A percentile compares a stretch with the other conserved stretches of the same genome.
These are phyloP conservation scores for Russula vinacea DNA, from an alignment of 768 basidiomycete genomes.

Conservation along the genomic window DNA sequence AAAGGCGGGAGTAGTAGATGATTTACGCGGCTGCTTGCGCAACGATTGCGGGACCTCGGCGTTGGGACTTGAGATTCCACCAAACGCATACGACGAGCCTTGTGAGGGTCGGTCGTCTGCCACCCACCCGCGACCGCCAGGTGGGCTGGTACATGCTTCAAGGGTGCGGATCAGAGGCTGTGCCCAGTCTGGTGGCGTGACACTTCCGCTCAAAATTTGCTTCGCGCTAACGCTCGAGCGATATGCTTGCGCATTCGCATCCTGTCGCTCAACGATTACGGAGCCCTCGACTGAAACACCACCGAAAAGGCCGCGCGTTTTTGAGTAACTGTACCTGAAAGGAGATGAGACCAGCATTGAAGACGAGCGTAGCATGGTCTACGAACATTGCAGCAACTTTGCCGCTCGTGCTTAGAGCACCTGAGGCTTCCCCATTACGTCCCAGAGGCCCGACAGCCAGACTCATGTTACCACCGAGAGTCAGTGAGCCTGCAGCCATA, in stretches of 20 bases:
- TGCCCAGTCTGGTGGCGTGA: constrained; percentile 80
- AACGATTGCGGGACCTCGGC: constrained; percentile 31
- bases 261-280: constrained; percentile 89
- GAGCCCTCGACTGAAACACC: constrained; percentile 87
- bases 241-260: constrained; percentile 87
- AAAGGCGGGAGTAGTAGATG: constrained; percentile 43
- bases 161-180: constrained; percentile 69
- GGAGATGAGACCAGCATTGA: constrained; percentile 11
- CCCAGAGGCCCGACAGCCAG: constrained; percentile 89
- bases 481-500: constrained; percentile 91
- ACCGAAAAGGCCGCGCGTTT: constrained; percentile 91
- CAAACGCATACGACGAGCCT: constrained; percentile 53
- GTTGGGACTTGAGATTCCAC: constrained; percentile 46
- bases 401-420: constrained; percentile 78
- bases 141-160: constrained; percentile 65
- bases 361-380: neutral
- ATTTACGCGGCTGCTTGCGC: constrained; percentile 21
- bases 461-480: constrained; percentile 87
- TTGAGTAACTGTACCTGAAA: constrained; percentile 81
- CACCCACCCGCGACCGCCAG: constrained; percentile 67
- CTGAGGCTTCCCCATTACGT: constrained; percentile 90
- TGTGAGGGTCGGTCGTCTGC: constrained; percentile 41
- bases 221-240: constrained; percentile 67
- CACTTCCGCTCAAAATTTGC: constrained; percentile 72
- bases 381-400: constrained; percentile 86